A percentile compares a stretch with the other conserved stretches of the same genome.
These are phyloP conservation scores for Colletotrichum abscissum DNA, from an alignment of 2,329 filamentous ascomycete genomes.

Conservation along the genomic window DNA sequence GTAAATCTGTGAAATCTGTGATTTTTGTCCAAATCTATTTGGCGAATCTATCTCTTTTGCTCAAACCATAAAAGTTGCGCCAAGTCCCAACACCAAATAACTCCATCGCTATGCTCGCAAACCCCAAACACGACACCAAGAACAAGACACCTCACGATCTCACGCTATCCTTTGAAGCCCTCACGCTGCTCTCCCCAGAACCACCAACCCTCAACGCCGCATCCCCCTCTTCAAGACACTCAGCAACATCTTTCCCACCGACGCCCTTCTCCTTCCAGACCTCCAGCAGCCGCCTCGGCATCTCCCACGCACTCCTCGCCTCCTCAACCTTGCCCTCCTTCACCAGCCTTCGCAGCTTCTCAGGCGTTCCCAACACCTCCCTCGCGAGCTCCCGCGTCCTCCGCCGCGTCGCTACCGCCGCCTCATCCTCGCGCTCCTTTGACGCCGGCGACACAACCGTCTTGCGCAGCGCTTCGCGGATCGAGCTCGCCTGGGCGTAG, in stretches of 20 bases:
- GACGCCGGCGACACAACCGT: slow-evolving; percentile 60
- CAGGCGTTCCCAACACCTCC: slow-evolving; percentile 72
- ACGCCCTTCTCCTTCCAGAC: slow-evolving; percentile 66
- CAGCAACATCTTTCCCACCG: slow-evolving; percentile 65
- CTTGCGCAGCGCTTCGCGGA: slow-evolving; percentile 62
- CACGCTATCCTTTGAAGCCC: slow-evolving; percentile 36
- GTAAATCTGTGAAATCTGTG: background rate
- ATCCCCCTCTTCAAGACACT: slow-evolving; percentile 66
- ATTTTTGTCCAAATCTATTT: background rate
- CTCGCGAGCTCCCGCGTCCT: slow-evolving; percentile 67
- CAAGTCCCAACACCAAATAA: slow-evolving; percentile 4
- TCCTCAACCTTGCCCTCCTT: slow-evolving; percentile 69
- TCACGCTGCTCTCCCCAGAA: slow-evolving; percentile 25
- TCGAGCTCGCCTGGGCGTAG: slow-evolving; percentile 69
- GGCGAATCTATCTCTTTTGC: background rate
- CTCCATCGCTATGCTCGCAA: slow-evolving; percentile 25
- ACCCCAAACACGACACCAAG: background rate
- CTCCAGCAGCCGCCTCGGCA: slow-evolving; percentile 62
- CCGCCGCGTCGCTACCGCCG: slow-evolving; percentile 47
- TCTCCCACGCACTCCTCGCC: slow-evolving; percentile 68
- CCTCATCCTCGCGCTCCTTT: slow-evolving; percentile 47
- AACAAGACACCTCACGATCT: slow-evolving; percentile 1
- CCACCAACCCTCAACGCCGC: slow-evolving; percentile 51
- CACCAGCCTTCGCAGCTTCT: slow-evolving; percentile 67
- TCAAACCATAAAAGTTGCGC: background rate